Evolutionary conservation across 257 asterid species (phyloP), one percentile per base, ranked within the genome.

Genomic region (Solanum boliviense): DNA sequence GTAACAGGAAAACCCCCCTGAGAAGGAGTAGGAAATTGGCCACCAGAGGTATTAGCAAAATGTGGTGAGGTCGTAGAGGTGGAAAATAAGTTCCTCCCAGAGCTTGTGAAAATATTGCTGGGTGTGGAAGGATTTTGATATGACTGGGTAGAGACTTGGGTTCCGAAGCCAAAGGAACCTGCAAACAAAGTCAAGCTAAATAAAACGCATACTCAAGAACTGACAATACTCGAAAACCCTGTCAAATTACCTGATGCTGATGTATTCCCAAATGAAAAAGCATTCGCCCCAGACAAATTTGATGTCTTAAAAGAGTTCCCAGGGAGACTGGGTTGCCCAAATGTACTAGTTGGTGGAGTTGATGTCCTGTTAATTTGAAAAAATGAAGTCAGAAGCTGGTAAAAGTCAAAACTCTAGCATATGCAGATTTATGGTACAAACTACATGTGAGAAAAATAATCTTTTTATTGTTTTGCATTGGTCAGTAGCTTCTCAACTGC

Each of bases 281-380:
- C 91, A 89, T 89, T 92, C 31, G 29, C 79, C 88, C 88, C 94
- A 88, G 89, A 88, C 85, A 56, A 84, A 89, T 88, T 71, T 65
- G 95, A 87, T 27, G 93, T 85, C 92, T 92, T 94, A 88, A 86
- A 78, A 91, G 88, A 89, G 88, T 90, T 94, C 94, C 91, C 95
- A 84, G 87, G 85, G 25, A 91, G 84, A 86, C 73, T 91, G 84
- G 91, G 48, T 90, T 93, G 98, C 87, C 98, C 98, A 75, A 93
- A 95, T 60, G 91, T n/a, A 89, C 84, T 94, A 90, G 86, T 90
- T 82, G 97, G 92, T 15, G 91, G 88, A 91, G 94, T 92, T 85
- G 92, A 82, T 88, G 93, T 73, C 91, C 99, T 97, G 91, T 27
- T 86, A 90, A n/a, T 82, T 36, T 36, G 39, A 88, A 36, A 86